phyloP scores from a whole-genome alignment of 2,329 filamentous ascomycete species.

The Pseudopithomyces chartarum region DNA sequence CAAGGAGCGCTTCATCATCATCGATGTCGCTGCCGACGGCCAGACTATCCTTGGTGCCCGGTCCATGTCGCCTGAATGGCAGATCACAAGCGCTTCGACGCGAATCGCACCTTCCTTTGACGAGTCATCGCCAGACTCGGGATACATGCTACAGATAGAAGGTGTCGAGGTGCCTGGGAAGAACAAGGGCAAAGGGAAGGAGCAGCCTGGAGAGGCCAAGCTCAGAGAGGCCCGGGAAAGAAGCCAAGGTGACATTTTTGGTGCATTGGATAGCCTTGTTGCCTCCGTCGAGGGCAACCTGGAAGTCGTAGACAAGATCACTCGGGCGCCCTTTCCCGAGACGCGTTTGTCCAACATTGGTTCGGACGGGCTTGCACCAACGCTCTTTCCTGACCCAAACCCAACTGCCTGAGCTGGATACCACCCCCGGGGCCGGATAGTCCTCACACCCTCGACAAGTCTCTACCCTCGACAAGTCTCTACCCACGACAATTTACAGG shows the following conservation, averaged over 20 bases:
- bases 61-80: slow-evolving; percentile 77
- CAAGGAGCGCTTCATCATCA: slow-evolving; percentile 61
- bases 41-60: slow-evolving; percentile 68
- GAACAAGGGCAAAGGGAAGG: slow-evolving; percentile 39
- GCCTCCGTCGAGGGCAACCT: slow-evolving; percentile 43
- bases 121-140: slow-evolving; percentile 48
- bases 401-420: too few relatives aligned
- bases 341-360: too few relatives aligned
- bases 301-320: slow-evolving; percentile 41
- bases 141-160: slow-evolving; percentile 67
- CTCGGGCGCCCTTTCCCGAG: slow-evolving; percentile 12
- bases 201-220: slow-evolving; percentile 31
- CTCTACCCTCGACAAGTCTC: too few relatives aligned
- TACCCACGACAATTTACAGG: too few relatives aligned
- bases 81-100: slow-evolving; percentile 61
- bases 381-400: too few relatives aligned
- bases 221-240: slow-evolving; percentile 37
- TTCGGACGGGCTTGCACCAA: too few relatives aligned
- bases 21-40: slow-evolving; percentile 57
- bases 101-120: slow-evolving; percentile 68
- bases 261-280: slow-evolving; percentile 43
- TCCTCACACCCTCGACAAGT: too few relatives aligned
- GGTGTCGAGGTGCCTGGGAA: slow-evolving; percentile 51
- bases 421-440: too few relatives aligned
- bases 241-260: slow-evolving; percentile 41